Percentiles rank a stretch among this genome's conserved stretches.
These are phyloP conservation scores for Penicillium goetzii DNA, from an alignment of 495 filamentous ascomycete species.

Conservation along the genomic window DNA sequence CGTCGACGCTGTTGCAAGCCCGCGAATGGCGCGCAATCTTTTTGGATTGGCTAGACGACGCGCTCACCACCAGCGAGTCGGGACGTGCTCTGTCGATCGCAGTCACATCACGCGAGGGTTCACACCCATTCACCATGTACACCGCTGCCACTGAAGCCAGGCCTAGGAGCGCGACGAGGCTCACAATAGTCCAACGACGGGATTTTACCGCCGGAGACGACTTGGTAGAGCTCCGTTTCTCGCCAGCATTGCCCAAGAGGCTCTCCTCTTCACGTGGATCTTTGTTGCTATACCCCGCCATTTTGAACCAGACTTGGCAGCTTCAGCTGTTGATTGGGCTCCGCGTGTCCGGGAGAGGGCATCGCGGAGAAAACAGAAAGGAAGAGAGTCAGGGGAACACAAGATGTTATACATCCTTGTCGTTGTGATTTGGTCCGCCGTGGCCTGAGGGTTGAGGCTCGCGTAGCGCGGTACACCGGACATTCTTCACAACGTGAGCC, in stretches of 20 bases:
- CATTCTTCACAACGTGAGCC: constrained; percentile 5
- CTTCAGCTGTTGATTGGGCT: constrained; percentile 6
- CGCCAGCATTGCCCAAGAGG: constrained; percentile 12
- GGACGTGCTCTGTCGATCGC: not conserved
- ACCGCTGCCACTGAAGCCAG: not conserved
- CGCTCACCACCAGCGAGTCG: constrained; percentile 15
- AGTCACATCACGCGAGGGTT: constrained; percentile 8
- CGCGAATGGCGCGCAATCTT: not conserved
- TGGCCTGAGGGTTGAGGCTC: constrained; percentile 2
- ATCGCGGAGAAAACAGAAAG: not conserved
- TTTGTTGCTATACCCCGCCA: constrained; percentile 6
- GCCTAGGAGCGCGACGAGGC: constrained; percentile 10
- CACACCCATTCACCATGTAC: constrained; percentile 22
- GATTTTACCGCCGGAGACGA: not conserved
- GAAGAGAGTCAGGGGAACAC: not conserved
- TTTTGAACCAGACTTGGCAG: not conserved
- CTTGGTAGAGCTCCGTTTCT: not conserved
- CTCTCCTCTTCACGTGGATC: constrained; percentile 9
- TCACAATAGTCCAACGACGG: constrained; percentile 8
- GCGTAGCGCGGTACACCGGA: no score
- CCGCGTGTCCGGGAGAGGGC: not conserved
- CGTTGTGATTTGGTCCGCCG: not conserved
- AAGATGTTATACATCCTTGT: not conserved
- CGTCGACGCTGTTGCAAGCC: constrained; percentile 60
- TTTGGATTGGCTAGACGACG: constrained; percentile 9